Percentiles rank a stretch among this genome's conserved stretches.
phyloP scores from a whole-genome alignment of 345 rosid genomes.

The Kernera saxatilis region DNA sequence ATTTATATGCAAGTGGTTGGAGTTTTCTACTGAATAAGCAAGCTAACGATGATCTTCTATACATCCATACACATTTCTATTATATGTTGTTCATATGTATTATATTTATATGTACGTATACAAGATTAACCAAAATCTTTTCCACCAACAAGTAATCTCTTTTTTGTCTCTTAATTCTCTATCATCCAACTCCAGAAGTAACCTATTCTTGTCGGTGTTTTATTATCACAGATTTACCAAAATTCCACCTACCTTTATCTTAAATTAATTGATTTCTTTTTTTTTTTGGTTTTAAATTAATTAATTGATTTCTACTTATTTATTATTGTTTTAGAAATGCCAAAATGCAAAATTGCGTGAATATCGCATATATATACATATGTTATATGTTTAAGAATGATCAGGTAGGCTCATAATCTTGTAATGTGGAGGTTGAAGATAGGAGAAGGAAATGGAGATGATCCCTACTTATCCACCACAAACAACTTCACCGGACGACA shows the following conservation, averaged over 20 bases:
- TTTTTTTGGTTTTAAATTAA: too few relatives aligned
- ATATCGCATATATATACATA: neutral
- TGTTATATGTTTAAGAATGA: neutral
- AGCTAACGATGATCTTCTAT: neutral
- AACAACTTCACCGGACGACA: too few relatives aligned
- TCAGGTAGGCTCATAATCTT: neutral
- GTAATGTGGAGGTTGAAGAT: too few relatives aligned
- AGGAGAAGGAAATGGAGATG: too few relatives aligned
- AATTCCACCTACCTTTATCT: neutral
- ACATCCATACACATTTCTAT: neutral
- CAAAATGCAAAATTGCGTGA: neutral
- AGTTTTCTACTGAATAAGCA: slow-evolving; percentile 17
- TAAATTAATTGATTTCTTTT: too few relatives aligned
- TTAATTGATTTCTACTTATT: too few relatives aligned
- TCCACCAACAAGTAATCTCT: slow-evolving; percentile 1
- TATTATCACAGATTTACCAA: neutral
- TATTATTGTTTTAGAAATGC: too few relatives aligned
- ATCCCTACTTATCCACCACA: too few relatives aligned
- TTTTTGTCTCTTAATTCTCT: neutral
- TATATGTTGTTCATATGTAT: slow-evolving; percentile 8
- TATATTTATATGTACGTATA: neutral
- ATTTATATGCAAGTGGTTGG: slow-evolving; percentile 17
- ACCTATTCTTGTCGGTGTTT: slow-evolving; percentile 9
- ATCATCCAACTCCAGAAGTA: neutral
- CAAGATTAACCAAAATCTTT: slow-evolving; percentile 2